Conservation (phyloP, 176 grass and related monocot species). For the Tuctoria greenei region DNA sequence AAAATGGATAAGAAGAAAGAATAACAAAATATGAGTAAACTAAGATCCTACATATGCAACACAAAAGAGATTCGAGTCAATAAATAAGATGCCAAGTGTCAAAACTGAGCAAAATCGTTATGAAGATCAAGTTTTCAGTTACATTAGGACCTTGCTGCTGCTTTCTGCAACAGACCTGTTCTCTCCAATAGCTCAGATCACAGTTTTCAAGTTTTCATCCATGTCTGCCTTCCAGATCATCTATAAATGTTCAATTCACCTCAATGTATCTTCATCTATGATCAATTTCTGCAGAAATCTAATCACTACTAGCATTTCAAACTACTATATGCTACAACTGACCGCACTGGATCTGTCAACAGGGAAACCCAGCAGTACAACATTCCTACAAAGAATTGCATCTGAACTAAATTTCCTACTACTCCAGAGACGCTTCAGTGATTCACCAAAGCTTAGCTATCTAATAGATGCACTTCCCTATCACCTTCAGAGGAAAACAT, state of each 20-base stretch:
- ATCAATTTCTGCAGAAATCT: neutral
- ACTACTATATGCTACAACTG: neutral
- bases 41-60: too few species aligned
- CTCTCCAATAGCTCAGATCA: neutral
- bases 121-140: neutral
- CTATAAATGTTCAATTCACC: neutral
- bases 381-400: slow-evolving; percentile 12
- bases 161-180: neutral
- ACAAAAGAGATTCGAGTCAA: neutral
- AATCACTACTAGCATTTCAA: neutral
- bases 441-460: neutral
- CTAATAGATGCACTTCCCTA: neutral
- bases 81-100: neutral
- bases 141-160: neutral
- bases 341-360: neutral
- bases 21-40: too few species aligned
- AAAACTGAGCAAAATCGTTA: neutral
- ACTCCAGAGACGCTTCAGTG: too few species aligned
- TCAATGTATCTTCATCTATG: neutral
- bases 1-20: too few species aligned
- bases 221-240: neutral
- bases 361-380: slow-evolving; percentile 9
- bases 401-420: slow-evolving; percentile 32
- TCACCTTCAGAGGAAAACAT: slow-evolving; percentile 15
- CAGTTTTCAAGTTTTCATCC: neutral